Evolutionary conservation across 495 filamentous ascomycete species (phyloP).

Genomic region (Penicillium dipodomyicola): DNA sequence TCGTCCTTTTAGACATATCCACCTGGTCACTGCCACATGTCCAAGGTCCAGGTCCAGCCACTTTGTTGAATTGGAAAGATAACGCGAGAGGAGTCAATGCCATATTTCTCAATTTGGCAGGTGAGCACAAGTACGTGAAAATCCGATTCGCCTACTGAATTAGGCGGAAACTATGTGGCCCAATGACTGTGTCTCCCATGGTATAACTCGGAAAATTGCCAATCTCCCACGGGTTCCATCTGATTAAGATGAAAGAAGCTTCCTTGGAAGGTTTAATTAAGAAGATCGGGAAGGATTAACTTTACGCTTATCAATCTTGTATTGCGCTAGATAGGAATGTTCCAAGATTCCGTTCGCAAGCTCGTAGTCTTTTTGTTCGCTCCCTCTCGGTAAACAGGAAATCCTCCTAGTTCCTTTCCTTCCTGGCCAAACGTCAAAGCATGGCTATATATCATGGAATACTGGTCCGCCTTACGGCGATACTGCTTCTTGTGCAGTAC

Average conservation of each 20-base stretch:
- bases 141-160: background rate
- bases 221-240: background rate
- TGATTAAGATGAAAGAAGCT: background rate
- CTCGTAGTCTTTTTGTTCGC: background rate
- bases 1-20: too few species aligned
- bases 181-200: background rate
- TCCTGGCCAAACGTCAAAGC: background rate
- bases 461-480: background rate
- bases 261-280: background rate
- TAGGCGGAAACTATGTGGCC: background rate
- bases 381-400: background rate
- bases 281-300: background rate
- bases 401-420: background rate
- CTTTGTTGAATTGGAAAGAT: background rate
- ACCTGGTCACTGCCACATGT: too few species aligned
- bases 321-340: background rate
- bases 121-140: background rate
- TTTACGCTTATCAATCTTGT: constrained; percentile 1
- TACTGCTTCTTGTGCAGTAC: constrained; percentile 9
- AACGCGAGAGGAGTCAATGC: background rate
- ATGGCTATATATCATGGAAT: background rate
- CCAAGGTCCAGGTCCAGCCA: background rate
- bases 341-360: background rate
- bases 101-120: background rate
- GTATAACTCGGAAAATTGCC: background rate